Conservation (phyloP, 2,329 filamentous ascomycete genomes). For the Ophiosphaerella korrae region DNA sequence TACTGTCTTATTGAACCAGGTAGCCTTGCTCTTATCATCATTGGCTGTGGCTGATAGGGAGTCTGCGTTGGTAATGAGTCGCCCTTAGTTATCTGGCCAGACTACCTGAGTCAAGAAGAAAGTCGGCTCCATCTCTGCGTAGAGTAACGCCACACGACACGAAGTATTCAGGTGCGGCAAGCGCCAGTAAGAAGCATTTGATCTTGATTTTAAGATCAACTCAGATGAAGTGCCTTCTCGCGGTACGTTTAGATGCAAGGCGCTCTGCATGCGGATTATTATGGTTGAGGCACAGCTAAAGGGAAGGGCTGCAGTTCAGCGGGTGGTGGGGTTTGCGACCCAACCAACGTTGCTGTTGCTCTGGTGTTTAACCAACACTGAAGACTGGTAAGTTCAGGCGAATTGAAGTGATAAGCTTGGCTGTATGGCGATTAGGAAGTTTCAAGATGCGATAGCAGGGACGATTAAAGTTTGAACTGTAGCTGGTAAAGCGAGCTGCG, state of each 20-base stretch:
- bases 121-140: background rate
- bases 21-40: slow-evolving; percentile 15
- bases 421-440: no score
- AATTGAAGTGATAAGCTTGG: no score
- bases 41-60: background rate
- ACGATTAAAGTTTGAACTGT: no score
- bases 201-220: background rate
- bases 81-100: background rate
- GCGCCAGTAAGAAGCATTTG: background rate
- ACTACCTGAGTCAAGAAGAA: background rate
- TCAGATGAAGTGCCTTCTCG: background rate
- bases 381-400: no score
- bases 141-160: background rate
- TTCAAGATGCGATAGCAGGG: no score
- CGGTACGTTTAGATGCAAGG: background rate
- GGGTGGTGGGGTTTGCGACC: background rate
- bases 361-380: no score
- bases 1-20: slow-evolving; percentile 8
- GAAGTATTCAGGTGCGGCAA: background rate
- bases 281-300: background rate
- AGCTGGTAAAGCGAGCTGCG: no score
- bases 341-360: background rate
- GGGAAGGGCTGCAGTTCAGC: background rate
- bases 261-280: background rate
- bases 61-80: no score